These are phyloP conservation scores for Rhizophagus clarus DNA, from an alignment of 192 early-diverging fungal genomes.

Conservation along the genomic window DNA sequence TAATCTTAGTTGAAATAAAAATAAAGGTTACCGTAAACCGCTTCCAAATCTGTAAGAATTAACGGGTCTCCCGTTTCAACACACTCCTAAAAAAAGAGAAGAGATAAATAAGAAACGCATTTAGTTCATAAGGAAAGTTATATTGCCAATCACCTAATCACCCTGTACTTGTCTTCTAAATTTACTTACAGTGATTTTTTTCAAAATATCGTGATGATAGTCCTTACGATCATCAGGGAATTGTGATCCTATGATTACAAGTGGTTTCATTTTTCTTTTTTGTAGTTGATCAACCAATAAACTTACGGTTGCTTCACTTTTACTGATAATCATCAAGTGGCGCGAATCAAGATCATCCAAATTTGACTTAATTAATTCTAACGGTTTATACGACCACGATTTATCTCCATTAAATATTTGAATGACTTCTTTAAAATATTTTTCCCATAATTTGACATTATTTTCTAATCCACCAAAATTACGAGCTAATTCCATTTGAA, in stretches of 20 bases:
- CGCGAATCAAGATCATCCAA: constrained; percentile 7
- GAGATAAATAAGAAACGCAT: too few relatives aligned
- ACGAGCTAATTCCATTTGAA: constrained; percentile 9
- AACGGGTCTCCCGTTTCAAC: constrained; percentile 29
- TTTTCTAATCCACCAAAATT: constrained; percentile 28
- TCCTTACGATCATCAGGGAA: constrained; percentile 29
- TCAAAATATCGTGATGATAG: constrained; percentile 25
- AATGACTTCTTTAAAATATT: not conserved
- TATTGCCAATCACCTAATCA: too few relatives aligned
- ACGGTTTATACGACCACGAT: not conserved
- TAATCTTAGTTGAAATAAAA: not conserved
- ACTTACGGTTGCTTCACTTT: constrained; percentile 7
- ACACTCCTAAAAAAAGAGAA: constrained; percentile 18
- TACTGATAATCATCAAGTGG: constrained; percentile 27
- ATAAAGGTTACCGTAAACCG: constrained; percentile 17
- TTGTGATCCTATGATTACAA: constrained; percentile 25
- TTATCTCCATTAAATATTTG: not conserved
- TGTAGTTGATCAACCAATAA: not conserved
- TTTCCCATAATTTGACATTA: not conserved
- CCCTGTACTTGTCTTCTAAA: too few relatives aligned
- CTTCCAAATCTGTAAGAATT: constrained; percentile 26
- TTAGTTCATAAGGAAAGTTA: too few relatives aligned
- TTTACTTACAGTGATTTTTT: constrained; percentile 19
- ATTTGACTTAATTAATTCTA: constrained; percentile 22
- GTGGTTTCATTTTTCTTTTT: not conserved